Evolutionary conservation across 768 basidiomycete species (phyloP).

Genomic region (Kwoniella dejecticola): DNA sequence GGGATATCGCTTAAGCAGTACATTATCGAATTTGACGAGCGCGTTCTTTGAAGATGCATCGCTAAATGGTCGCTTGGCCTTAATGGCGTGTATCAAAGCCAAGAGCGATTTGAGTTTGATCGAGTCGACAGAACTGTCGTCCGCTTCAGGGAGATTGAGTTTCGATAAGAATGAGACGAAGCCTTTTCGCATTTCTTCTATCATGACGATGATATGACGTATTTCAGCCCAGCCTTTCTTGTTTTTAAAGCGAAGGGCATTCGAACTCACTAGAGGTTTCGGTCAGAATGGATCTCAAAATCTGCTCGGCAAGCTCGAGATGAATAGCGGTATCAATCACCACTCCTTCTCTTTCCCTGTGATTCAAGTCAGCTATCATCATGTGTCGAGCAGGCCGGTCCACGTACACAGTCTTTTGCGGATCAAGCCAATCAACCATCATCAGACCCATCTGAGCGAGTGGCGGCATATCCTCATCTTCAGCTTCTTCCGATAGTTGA

Average conservation of each 20-base stretch:
- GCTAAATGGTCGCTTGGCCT: constrained; percentile 61
- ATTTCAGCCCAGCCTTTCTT: background rate
- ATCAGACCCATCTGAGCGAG: constrained; percentile 74
- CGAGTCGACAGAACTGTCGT: constrained; percentile 58
- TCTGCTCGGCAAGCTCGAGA: constrained; percentile 64
- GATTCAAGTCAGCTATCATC: background rate
- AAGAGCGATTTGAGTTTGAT: constrained; percentile 16
- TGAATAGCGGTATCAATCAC: constrained; percentile 59
- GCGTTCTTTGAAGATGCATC: constrained; percentile 69
- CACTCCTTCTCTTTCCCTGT: constrained; percentile 59
- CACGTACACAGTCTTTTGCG: constrained; percentile 66
- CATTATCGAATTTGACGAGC: constrained; percentile 68
- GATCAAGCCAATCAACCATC: constrained; percentile 86
- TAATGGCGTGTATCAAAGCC: constrained; percentile 11
- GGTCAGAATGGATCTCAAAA: constrained; percentile 62
- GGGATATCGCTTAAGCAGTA: constrained; percentile 70
- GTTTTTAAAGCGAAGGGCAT: too few species aligned
- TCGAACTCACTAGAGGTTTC: constrained; percentile 61
- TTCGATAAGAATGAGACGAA: constrained; percentile 68
- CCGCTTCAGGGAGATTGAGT: constrained; percentile 64
- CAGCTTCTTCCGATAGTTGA: constrained; percentile 65
- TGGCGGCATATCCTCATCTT: constrained; percentile 69
- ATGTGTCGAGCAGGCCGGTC: background rate
- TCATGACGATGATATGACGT: too few species aligned
- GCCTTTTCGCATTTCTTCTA: constrained; percentile 67